Evolutionary conservation across 257 asterid genomes (phyloP).

Genomic region (Primulina eburnea): DNA sequence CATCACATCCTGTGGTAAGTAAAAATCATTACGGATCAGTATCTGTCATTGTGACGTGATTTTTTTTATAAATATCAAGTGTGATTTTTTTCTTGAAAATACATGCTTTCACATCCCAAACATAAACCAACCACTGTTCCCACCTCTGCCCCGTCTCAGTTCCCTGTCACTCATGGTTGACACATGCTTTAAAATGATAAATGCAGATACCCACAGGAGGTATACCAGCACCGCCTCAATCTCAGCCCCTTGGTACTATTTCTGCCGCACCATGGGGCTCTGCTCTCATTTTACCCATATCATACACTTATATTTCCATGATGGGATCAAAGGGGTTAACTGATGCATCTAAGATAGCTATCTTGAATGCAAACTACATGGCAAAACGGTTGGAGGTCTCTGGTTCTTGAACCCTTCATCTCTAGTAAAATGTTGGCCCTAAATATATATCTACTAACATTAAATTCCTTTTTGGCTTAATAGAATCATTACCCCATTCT

Average conservation of each 20-base stretch:
- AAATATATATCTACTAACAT: constrained; percentile 11
- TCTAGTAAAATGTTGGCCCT: background rate
- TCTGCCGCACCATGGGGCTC: constrained; percentile 99
- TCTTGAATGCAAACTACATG: constrained; percentile 93
- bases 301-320: constrained; percentile 94
- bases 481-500: constrained; percentile 88
- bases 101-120: background rate
- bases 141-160: too few species aligned
- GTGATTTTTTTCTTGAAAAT: constrained; percentile 4
- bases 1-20: constrained; percentile 63
- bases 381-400: constrained; percentile 91
- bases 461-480: constrained; percentile 29
- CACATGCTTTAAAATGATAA: background rate
- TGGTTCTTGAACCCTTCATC: constrained; percentile 24
- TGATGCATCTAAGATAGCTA: constrained; percentile 93
- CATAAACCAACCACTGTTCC: too few species aligned
- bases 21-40: background rate
- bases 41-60: background rate
- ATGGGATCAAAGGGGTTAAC: constrained; percentile 95
- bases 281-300: constrained; percentile 93
- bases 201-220: constrained; percentile 53
- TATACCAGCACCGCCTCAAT: constrained; percentile 72
- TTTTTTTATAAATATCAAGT: background rate
- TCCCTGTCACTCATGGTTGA: background rate
- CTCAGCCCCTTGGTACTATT: constrained; percentile 85